These are phyloP conservation scores for Fusarium dimerum DNA, from an alignment of 2,329 filamentous ascomycete species.

Conservation along the genomic window DNA sequence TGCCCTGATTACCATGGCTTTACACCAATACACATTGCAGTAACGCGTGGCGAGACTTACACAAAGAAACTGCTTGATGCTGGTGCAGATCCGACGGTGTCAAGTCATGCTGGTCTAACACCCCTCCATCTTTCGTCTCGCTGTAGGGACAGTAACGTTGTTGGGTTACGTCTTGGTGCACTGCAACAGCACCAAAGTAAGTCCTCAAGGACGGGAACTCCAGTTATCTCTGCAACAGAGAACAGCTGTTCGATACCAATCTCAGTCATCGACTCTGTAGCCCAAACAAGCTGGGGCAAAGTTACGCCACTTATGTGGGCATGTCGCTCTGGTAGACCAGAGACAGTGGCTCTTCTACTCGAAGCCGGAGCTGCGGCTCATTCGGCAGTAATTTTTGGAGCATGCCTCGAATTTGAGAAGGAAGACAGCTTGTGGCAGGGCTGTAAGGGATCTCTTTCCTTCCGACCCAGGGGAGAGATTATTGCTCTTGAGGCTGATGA, in stretches of 20 bases:
- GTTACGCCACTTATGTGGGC: slow-evolving; percentile 29
- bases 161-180: slow-evolving; percentile 31
- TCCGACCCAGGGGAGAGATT: too few relatives aligned
- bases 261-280: slow-evolving; percentile 1
- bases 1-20: slow-evolving; percentile 12
- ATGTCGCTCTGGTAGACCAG: slow-evolving; percentile 24
- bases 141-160: slow-evolving; percentile 33
- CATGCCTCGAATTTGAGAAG: slow-evolving; percentile 17
- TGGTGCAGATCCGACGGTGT: slow-evolving; percentile 36
- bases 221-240: not conserved
- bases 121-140: slow-evolving; percentile 42
- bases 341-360: slow-evolving; percentile 30
- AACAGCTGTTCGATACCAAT: not conserved
- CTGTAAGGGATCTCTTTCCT: too few relatives aligned
- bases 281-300: not conserved
- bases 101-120: slow-evolving; percentile 37
- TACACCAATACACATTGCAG: slow-evolving; percentile 29
- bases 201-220: not conserved
- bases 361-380: slow-evolving; percentile 23
- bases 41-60: slow-evolving; percentile 16
- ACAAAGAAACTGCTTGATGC: slow-evolving; percentile 34
- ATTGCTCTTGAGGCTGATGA: too few relatives aligned
- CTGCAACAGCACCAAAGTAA: not conserved
- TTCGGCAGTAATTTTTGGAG: slow-evolving; percentile 11
- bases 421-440: slow-evolving; percentile 9